A percentile compares a stretch with the other conserved stretches of the same genome.
Evolutionary conservation across 2,329 filamentous ascomycete genomes (phyloP).

Genomic region (Sporothrix mexicana): DNA sequence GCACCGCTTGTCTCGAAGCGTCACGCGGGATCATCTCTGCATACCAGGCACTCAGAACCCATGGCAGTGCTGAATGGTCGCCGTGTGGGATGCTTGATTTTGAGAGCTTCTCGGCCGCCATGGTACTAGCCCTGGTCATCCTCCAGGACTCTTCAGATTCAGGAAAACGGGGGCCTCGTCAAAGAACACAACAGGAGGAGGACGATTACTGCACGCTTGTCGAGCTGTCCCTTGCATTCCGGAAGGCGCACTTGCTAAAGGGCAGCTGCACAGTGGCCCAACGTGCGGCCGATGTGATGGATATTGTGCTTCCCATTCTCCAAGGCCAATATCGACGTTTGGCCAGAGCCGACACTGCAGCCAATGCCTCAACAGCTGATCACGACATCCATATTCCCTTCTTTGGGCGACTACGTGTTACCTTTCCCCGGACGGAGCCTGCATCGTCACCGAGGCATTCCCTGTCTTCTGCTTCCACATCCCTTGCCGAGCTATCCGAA

Average conservation of each 20-base stretch:
- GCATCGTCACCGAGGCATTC: neutral
- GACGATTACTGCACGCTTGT: neutral
- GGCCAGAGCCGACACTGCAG: neutral
- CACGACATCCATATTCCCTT: conserved; percentile 27
- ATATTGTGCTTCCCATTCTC: conserved; percentile 22
- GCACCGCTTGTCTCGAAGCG: conserved; percentile 19
- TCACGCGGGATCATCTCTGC: neutral
- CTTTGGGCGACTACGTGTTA: conserved; percentile 18
- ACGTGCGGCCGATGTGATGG: conserved; percentile 27
- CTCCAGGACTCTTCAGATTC: neutral
- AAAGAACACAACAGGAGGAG: neutral
- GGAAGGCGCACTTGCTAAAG: conserved; percentile 9
- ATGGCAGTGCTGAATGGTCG: neutral
- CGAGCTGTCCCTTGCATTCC: neutral
- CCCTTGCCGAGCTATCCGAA: neutral
- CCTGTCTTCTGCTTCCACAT: neutral
- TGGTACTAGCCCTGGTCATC: conserved; percentile 20
- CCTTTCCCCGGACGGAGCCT: neutral
- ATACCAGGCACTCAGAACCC: neutral
- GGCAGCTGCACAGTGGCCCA: conserved; percentile 24
- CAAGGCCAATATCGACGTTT: neutral
- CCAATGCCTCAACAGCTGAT: neutral
- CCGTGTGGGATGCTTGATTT: conserved; percentile 25
- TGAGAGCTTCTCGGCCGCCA: conserved; percentile 24
- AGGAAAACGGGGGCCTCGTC: neutral